Conservation (phyloP, 345 rosid species). For the Salix arbutifolia region DNA sequence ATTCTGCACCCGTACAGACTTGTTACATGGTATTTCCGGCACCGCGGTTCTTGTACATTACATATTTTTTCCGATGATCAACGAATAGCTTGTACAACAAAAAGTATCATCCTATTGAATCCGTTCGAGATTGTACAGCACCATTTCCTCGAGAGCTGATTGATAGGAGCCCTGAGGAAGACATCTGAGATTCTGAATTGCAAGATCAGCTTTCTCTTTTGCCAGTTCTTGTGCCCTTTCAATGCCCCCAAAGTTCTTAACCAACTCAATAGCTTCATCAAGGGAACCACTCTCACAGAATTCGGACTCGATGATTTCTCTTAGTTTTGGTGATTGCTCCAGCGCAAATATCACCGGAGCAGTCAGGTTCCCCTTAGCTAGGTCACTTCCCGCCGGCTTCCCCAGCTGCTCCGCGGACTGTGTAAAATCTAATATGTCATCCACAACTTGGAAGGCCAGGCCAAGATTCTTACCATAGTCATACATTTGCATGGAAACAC, state of each 20-base stretch:
- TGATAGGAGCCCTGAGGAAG: slow-evolving; percentile 61
- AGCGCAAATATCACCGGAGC: slow-evolving; percentile 87
- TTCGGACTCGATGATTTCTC: slow-evolving; percentile 86
- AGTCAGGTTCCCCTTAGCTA: slow-evolving; percentile 81
- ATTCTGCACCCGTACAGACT: slow-evolving; percentile 1
- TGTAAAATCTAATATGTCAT: slow-evolving; percentile 90
- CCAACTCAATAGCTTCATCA: slow-evolving; percentile 61
- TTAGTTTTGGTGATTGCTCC: slow-evolving; percentile 66
- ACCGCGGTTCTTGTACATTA: background rate
- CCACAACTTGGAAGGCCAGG: slow-evolving; percentile 85
- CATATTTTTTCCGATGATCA: background rate
- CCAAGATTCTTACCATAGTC: slow-evolving; percentile 89
- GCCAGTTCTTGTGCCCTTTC: slow-evolving; percentile 73
- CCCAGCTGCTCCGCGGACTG: slow-evolving; percentile 91
- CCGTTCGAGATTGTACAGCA: slow-evolving; percentile 81
- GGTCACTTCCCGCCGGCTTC: slow-evolving; percentile 83
- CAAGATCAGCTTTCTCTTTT: slow-evolving; percentile 71
- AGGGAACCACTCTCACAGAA: slow-evolving; percentile 82
- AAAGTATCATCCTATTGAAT: slow-evolving; percentile 41
- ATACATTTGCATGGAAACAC: slow-evolving; percentile 54
- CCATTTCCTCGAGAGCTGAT: slow-evolving; percentile 75
- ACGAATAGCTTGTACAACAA: background rate
- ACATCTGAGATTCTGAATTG: slow-evolving; percentile 58
- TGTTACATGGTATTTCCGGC: background rate
- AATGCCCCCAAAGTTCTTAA: slow-evolving; percentile 67